Percentiles rank a stretch among this genome's conserved stretches.
These are phyloP conservation scores for Nannizzia gypsea DNA, from an alignment of 2,329 filamentous ascomycete species.

Conservation along the genomic window DNA sequence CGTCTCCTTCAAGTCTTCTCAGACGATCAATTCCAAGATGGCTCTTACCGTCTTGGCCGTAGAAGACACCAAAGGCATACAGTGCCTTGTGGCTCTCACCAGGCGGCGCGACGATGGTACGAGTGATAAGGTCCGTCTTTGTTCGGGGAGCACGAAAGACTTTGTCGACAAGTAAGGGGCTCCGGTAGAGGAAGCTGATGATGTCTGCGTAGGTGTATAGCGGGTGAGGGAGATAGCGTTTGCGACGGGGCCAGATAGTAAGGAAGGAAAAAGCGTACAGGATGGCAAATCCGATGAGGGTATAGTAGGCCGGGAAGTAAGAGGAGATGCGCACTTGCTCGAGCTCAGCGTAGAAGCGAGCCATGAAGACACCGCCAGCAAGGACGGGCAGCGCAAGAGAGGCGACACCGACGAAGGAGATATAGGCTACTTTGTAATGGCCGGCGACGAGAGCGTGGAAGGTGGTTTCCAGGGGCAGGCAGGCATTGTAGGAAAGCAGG, in stretches of 20 bases:
- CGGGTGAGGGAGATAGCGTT: slow-evolving; percentile 57
- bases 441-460: slow-evolving; percentile 41
- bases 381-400: slow-evolving; percentile 46
- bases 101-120: slow-evolving; percentile 47
- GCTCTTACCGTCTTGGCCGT: slow-evolving; percentile 48
- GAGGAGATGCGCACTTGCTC: slow-evolving; percentile 51
- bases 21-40: slow-evolving; percentile 50
- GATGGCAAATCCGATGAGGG: slow-evolving; percentile 58
- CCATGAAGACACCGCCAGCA: slow-evolving; percentile 51
- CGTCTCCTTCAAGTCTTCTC: slow-evolving; percentile 30
- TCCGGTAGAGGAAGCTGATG: slow-evolving; percentile 63
- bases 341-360: slow-evolving; percentile 42
- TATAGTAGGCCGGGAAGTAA: slow-evolving; percentile 59
- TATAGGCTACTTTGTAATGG: slow-evolving; percentile 47
- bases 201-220: slow-evolving; percentile 63
- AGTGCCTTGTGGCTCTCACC: slow-evolving; percentile 28
- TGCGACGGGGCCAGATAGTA: slow-evolving; percentile 49
- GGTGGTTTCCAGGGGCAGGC: slow-evolving; percentile 43
- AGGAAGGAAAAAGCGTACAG: slow-evolving; percentile 57
- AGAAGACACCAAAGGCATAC: slow-evolving; percentile 48
- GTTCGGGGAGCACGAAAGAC: slow-evolving; percentile 58
- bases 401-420: slow-evolving; percentile 43
- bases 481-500: slow-evolving; percentile 45
- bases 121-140: slow-evolving; percentile 56
- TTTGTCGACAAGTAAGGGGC: slow-evolving; percentile 58